Conservation (phyloP, 495 filamentous ascomycete species). For the Neurospora sublineolata region DNA sequence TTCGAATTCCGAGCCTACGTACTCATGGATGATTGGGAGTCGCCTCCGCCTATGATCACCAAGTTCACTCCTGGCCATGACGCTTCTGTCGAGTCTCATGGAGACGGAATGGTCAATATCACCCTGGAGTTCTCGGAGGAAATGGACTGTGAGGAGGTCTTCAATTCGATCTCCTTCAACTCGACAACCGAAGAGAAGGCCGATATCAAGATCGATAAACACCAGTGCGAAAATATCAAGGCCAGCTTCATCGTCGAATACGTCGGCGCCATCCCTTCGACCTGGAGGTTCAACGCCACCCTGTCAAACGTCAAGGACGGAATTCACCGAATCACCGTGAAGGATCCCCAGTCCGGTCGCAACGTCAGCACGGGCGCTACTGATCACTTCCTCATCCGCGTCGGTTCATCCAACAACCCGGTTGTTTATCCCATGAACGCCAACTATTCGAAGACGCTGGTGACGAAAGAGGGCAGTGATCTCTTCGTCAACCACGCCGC, state of each 20-base stretch:
- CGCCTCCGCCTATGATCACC: constrained; percentile 50
- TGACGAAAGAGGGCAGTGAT: constrained; percentile 25
- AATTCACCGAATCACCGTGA: constrained; percentile 52
- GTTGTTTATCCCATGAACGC: constrained; percentile 46
- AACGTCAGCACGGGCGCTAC: constrained; percentile 30
- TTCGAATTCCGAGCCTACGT: constrained; percentile 55
- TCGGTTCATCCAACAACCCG: constrained; percentile 37
- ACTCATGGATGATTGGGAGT: constrained; percentile 42
- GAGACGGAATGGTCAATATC: constrained; percentile 32
- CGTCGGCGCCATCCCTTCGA: constrained; percentile 37
- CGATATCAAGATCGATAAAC: constrained; percentile 8
- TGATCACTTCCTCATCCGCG: constrained; percentile 40
- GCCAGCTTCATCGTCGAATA: constrained; percentile 40
- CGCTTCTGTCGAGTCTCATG: constrained; percentile 32
- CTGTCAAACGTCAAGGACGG: constrained; percentile 37
- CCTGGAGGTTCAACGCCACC: constrained; percentile 44
- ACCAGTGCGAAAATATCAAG: constrained; percentile 24
- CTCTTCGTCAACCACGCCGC: constrained; percentile 48
- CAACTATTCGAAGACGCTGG: constrained; percentile 45
- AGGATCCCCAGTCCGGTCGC: constrained; percentile 37
- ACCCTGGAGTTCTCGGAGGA: constrained; percentile 48
- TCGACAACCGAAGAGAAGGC: constrained; percentile 44
- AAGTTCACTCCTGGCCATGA: constrained; percentile 56
- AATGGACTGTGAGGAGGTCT: constrained; percentile 53
- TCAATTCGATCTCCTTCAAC: constrained; percentile 34